Base-by-base conservation (phyloP, 495 filamentous ascomycete species). In the Penicillium simplicissimum region DNA sequence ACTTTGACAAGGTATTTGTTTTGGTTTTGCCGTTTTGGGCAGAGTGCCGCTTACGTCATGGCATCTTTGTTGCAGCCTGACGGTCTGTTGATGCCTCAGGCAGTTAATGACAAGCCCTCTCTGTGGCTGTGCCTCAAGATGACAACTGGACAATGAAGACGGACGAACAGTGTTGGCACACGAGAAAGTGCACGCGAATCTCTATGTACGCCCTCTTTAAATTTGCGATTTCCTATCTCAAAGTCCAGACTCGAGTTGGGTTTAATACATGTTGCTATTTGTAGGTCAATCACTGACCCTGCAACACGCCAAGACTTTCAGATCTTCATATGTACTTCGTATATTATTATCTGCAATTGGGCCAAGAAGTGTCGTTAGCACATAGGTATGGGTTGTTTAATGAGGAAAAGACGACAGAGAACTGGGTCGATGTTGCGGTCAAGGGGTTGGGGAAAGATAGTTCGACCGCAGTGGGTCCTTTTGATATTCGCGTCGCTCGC, bases 1-100 rank as follows among this genome's bases (percentile, higher is more conserved):
- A 31, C 6, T 31, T 7, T 31, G 4, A 10, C 45, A 47, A 58
- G 33, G 45, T 76, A 63, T 74, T 77, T 77, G 73, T 77, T 77
- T 69, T 74, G 67, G 36, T 74, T 74, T 75, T 69, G 17, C 75
- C 63, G 1, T 55, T 70, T 38, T 21, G 62, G 64, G 19, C 57
- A 64, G 52, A 25, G 21, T 9, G 19, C 36, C 15, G 38, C 15
- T 60, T 63, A 61, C 36, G 37, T 57, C 49, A 33, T 38, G 60
- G 59, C 36, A 14, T 52, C 43, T 21, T 36, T 17, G 23, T 25
- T 4, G 25, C 13, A 3, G 57, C 57, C 57, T 52, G 45, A 52
- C 13, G 4, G 17, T 0, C 4, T 35, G 28, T 28, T 2, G 21
- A 4, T 2, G 48, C 62, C 62, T 65, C 43, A 63, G 61, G 64